These are phyloP conservation scores for Malus hybrid DNA, from an alignment of 331 rosid genomes.

Conservation along the genomic window DNA sequence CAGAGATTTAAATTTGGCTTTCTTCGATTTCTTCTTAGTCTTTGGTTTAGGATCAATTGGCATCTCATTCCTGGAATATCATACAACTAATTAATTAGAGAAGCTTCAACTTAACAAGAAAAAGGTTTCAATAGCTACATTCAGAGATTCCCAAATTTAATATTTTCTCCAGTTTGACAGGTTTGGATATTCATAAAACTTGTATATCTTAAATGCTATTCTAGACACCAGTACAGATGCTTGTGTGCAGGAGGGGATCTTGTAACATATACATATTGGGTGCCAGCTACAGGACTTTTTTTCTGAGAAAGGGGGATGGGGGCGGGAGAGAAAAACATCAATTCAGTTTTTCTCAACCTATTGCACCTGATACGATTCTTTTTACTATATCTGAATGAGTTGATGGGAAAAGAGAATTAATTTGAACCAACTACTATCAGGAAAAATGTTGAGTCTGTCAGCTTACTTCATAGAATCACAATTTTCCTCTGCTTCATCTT, in stretches of 20 bases:
- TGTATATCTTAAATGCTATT: neutral
- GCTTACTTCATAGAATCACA: constrained; percentile 58
- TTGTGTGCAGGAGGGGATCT: neutral
- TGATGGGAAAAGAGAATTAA: neutral
- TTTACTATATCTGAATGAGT: neutral
- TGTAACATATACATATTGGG: neutral
- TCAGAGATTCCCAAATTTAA: neutral
- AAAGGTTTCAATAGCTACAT: neutral
- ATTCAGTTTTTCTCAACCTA: neutral
- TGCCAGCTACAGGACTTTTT: neutral
- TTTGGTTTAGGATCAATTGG: constrained; percentile 62
- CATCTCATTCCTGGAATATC: constrained; percentile 42
- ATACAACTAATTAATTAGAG: neutral
- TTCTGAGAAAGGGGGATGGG: neutral
- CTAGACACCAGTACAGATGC: neutral
- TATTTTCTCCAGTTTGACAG: neutral
- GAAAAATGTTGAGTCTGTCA: constrained; percentile 13
- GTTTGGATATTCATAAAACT: neutral
- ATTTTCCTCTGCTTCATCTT: constrained; percentile 65
- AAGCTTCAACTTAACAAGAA: neutral
- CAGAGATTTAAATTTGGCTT: constrained; percentile 83
- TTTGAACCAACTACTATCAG: neutral
- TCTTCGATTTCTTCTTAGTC: constrained; percentile 87
- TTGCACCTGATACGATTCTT: neutral
- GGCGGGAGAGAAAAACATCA: neutral